Evolutionary conservation across 1,284 basidiomycete species (phyloP).

Genomic region (Chondrostereum purpureum): DNA sequence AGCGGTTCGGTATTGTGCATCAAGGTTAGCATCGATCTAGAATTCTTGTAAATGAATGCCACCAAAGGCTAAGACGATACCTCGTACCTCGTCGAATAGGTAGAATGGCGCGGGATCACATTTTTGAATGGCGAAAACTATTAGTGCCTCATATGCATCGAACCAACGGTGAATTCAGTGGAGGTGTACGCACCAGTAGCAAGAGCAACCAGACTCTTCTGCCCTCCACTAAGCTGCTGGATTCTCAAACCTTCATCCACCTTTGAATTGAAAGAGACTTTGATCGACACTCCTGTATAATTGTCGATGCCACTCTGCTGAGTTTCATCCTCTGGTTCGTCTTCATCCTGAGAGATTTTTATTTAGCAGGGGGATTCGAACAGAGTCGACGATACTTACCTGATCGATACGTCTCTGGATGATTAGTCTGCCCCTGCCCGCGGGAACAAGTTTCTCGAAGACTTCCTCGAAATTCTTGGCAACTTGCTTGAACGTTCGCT

Average conservation of each 20-base stretch:
- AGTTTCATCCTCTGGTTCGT: slow-evolving; percentile 61
- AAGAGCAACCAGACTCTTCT: slow-evolving; percentile 95
- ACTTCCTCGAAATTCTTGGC: slow-evolving; percentile 96
- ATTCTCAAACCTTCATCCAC: slow-evolving; percentile 93
- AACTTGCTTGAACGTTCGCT: slow-evolving; percentile 97
- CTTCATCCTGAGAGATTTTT: slow-evolving; percentile 50
- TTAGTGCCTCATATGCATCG: slow-evolving; percentile 1
- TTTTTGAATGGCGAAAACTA: slow-evolving; percentile 98
- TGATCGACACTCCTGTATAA: slow-evolving; percentile 96
- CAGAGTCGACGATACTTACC: too few relatives aligned
- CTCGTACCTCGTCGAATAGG: slow-evolving; percentile 93
- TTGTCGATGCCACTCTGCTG: slow-evolving; percentile 81
- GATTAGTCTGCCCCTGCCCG: slow-evolving; percentile 84
- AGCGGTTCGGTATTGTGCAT: slow-evolving; percentile 95
- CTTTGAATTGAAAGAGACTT: slow-evolving; percentile 98
- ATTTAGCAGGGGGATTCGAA: slow-evolving; percentile 1
- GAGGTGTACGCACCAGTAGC: slow-evolving; percentile 66
- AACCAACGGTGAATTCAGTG: slow-evolving; percentile 3
- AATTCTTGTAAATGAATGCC: slow-evolving; percentile 5
- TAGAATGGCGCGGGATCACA: slow-evolving; percentile 99
- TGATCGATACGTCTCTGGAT: slow-evolving; percentile 89
- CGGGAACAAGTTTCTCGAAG: slow-evolving; percentile 95
- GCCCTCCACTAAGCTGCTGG: slow-evolving; percentile 95
- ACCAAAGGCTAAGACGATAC: background rate
- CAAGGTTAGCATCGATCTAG: slow-evolving; percentile 94